Evolutionary conservation across 805 yeast genomes (phyloP), one percentile per base, ranked within the genome.

Genomic region (Zygosaccharomyces siamensis): DNA sequence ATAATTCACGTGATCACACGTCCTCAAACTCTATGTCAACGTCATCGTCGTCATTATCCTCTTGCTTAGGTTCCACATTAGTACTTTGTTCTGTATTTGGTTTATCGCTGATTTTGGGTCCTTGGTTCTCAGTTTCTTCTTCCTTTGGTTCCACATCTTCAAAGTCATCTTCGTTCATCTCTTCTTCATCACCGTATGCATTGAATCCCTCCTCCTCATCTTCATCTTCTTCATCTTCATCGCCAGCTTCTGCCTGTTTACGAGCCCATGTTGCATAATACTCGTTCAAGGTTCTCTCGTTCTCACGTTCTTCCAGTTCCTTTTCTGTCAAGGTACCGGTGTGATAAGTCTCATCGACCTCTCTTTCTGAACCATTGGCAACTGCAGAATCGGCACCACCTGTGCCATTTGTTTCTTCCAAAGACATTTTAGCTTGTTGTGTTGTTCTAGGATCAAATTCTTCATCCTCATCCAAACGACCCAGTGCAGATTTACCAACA

Each of bases 191-290:
- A 7, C 67, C 72, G 20, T 68, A 73, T 5, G 68, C 72, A 3
- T 68, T 76, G 5, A 68, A 74, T 1, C 73, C 77, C 2, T 70
- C 78, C 4, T 73, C 79, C 14, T 76, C 77, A 27, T 67, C 72
- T 11, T 70, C 77, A n/a, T 71, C 77, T 1, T 71, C 76, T 1
- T 74, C 78, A 0, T 71, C 78, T 7, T 73, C 79, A 18, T 72
- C 86, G 8, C 79, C 84, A 7, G 75, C 84, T 30, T 77, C 77
- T 5, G 79, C 83, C 61, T 84, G 86, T 57, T 81, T 76, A 53
- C 79, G 81, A 7, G 86, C 89, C 65, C 86, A 73, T 56, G 83
- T 81, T 7, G 89, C 89, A 62, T 87, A 87, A 62, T 86, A 87
- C 14, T 80, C 82, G n/a, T 80, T 76, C 57, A 81, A 66, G 2